Percentiles rank a stretch among this genome's conserved stretches.
phyloP scores from a whole-genome alignment of 495 filamentous ascomycete species.

The Talaromyces wortmannii region DNA sequence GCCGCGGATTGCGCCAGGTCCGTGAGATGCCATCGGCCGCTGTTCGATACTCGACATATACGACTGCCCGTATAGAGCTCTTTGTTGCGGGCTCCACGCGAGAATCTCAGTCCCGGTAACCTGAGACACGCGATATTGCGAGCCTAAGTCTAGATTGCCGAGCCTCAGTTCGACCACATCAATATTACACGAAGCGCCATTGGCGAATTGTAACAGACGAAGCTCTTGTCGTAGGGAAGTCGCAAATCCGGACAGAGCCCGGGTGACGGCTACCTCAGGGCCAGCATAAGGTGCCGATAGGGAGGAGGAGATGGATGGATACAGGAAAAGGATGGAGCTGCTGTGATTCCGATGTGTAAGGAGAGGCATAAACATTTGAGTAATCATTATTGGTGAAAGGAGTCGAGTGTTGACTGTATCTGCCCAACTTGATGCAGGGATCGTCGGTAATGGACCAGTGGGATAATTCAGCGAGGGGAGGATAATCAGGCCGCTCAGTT shows the following conservation, averaged over 20 bases:
- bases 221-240: constrained; percentile 71
- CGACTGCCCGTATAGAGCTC: constrained; percentile 32
- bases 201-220: constrained; percentile 22
- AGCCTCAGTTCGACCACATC: constrained; percentile 78
- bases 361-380: constrained; percentile 80
- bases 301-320: constrained; percentile 75
- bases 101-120: constrained; percentile 54
- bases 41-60: constrained; percentile 39
- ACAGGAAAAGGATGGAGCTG: constrained; percentile 69
- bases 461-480: constrained; percentile 56
- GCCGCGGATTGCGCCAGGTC: constrained; percentile 45
- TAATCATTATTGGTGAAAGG: constrained; percentile 81
- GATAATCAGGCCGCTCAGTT: constrained; percentile 70
- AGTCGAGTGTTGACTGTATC: constrained; percentile 87
- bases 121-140: constrained; percentile 31
- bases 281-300: constrained; percentile 79
- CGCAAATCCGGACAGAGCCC: constrained; percentile 75
- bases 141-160: constrained; percentile 71
- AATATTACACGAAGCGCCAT: constrained; percentile 49
- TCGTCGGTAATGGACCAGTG: constrained; percentile 71
- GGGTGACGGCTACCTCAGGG: constrained; percentile 70
- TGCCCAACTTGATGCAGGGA: constrained; percentile 74
- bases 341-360: constrained; percentile 47
- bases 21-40: constrained; percentile 33
- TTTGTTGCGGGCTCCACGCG: constrained; percentile 54